Evolutionary conservation across 345 rosid species (phyloP).

Genomic region (Moricandia moricandioides): DNA sequence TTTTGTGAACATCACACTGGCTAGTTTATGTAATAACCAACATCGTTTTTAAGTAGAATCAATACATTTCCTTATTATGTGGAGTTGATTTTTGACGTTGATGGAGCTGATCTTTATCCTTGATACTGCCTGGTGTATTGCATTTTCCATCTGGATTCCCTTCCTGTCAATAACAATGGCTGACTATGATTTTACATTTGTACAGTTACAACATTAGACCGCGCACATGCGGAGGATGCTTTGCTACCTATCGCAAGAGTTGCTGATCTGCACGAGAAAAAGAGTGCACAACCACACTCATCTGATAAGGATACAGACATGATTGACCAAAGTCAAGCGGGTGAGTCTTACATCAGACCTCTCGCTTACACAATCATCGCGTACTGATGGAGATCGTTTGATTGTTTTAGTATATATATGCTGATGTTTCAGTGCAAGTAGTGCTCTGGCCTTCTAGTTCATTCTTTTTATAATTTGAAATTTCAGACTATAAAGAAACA

Average conservation of each 20-base stretch:
- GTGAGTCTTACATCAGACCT: slow-evolving; percentile 34
- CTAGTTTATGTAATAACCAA: too few species aligned
- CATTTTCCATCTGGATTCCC: not conserved
- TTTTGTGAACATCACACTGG: too few species aligned
- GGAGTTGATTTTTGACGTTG: not conserved
- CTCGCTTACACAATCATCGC: not conserved
- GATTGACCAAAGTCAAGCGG: slow-evolving; percentile 49
- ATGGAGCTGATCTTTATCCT: not conserved
- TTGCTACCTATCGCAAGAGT: slow-evolving; percentile 61
- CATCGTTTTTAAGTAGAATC: too few species aligned
- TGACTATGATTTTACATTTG: slow-evolving; percentile 37
- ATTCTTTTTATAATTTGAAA: slow-evolving; percentile 7
- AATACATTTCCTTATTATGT: not conserved
- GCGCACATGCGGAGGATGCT: slow-evolving; percentile 89
- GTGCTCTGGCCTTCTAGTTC: slow-evolving; percentile 1
- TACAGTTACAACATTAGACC: slow-evolving; percentile 82
- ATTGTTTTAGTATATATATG: not conserved
- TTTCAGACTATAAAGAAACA: slow-evolving; percentile 43
- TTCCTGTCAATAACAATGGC: slow-evolving; percentile 19
- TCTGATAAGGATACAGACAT: slow-evolving; percentile 48
- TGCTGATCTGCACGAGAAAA: slow-evolving; percentile 46
- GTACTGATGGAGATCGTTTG: not conserved
- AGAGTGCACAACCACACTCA: slow-evolving; percentile 34
- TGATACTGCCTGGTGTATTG: not conserved
- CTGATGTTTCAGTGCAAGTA: not conserved